These are phyloP conservation scores for Parasarocladium wereldwijsianum DNA, from an alignment of 2,329 filamentous ascomycete species.

Conservation along the genomic window DNA sequence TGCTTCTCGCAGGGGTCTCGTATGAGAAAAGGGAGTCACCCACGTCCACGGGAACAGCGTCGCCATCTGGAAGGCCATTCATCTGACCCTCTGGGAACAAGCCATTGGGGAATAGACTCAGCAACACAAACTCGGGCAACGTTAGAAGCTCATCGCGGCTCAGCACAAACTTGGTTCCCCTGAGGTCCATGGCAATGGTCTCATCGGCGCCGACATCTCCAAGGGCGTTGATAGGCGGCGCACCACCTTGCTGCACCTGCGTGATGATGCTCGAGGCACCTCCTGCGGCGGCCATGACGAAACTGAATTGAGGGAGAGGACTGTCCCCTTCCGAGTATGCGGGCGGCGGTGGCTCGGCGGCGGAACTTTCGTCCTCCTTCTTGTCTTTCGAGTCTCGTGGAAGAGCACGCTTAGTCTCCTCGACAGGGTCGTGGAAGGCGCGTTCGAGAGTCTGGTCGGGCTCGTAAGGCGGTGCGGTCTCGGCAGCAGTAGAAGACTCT, in stretches of 20 bases:
- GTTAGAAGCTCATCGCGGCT: slow-evolving; percentile 92
- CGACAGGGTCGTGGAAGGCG: slow-evolving; percentile 35
- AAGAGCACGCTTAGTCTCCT: slow-evolving; percentile 73
- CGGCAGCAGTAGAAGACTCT: slow-evolving; percentile 33
- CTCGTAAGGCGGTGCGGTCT: slow-evolving; percentile 33
- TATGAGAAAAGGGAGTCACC: slow-evolving; percentile 23
- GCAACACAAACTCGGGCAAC: slow-evolving; percentile 86
- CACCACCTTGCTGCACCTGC: slow-evolving; percentile 88
- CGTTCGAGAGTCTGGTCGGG: slow-evolving; percentile 18
- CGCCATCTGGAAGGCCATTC: slow-evolving; percentile 81
- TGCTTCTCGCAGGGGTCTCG: background rate
- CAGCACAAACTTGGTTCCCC: slow-evolving; percentile 84
- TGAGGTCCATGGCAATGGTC: slow-evolving; percentile 88
- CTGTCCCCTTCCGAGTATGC: slow-evolving; percentile 92
- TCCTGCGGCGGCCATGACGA: slow-evolving; percentile 95
- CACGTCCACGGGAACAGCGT: slow-evolving; percentile 96
- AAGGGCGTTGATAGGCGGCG: slow-evolving; percentile 78
- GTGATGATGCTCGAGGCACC: slow-evolving; percentile 98
- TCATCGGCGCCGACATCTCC: slow-evolving; percentile 85
- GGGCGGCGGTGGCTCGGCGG: slow-evolving; percentile 84
- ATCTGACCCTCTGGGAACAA: slow-evolving; percentile 92
- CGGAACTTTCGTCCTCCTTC: slow-evolving; percentile 47
- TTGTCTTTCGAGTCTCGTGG: slow-evolving; percentile 69
- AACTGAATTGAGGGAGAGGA: slow-evolving; percentile 82
- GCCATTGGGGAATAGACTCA: slow-evolving; percentile 98